Base-by-base conservation (phyloP, 345 rosid genomes). In the Gossypium rotundifolium region DNA sequence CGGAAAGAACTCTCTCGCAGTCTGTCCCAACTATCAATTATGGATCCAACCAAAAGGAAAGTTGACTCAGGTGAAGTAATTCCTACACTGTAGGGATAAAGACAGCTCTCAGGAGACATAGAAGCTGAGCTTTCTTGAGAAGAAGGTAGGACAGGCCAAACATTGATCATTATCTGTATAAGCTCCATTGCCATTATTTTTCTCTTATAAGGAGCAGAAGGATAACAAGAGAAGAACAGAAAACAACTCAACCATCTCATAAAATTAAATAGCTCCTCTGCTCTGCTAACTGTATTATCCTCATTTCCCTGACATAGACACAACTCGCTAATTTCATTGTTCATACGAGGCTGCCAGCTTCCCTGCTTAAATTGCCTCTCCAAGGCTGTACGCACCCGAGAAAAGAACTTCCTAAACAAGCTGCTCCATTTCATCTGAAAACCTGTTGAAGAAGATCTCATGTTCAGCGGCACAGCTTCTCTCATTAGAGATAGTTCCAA, bases 381-480 rank as follows among this genome's bases (percentile, higher is more conserved):
- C 82, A 94, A 81, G 27, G 95, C 93, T 25, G 97, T 92, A 65
- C 91, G 94, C 48, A 94, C 98, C 72, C 95, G 90, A 78, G 84
- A 79, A 78, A 94, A 94, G 80, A 91, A 92, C 84, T 92, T 94
- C 81, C 97, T 84, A 54, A 94, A 92, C 87, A 92, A 76, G 87
- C 95, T 92, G 74, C 86, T 86, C 98, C 97, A 94, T 78, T 94
- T 94, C 98, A 94, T 94, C 87, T 94, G 98, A 84, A 94, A 94
- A 73, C 93, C 91, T 17, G 97, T 84, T 66, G 97, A 92, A 77
- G 92, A 85, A 78, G 93, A 89, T 82, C 98, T 86, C 98, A 94
- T 94, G 89, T 94, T 94, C 87, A 94, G 74, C 65, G 97, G 98
- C 65, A 94, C 85, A 14, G 93, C 89, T 79, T 88, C 87, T 82